Evolutionary conservation across 2,329 filamentous ascomycete species (phyloP).

Genomic region (Capronia epimyces): DNA sequence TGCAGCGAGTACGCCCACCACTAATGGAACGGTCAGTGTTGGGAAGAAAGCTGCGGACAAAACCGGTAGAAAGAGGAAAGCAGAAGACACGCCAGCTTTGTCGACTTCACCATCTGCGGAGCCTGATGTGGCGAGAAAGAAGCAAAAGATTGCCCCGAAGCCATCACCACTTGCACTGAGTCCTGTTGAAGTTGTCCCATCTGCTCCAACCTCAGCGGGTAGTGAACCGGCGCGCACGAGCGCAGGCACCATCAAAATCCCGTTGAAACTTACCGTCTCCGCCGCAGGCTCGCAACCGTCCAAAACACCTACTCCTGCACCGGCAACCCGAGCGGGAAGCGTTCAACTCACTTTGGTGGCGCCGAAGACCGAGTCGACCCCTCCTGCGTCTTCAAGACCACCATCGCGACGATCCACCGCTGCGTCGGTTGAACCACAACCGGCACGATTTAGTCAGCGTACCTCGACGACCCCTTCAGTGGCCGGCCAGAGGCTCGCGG

Average conservation of each 20-base stretch:
- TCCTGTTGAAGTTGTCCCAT: constrained; percentile 41
- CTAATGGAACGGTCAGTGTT: constrained; percentile 17
- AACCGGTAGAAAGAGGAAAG: constrained; percentile 49
- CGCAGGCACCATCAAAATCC: constrained; percentile 28
- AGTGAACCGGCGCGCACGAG: constrained; percentile 22
- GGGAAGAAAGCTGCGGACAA: constrained; percentile 31
- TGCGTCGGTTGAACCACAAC: constrained; percentile 22
- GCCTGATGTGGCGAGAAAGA: constrained; percentile 33
- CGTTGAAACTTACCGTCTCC: constrained; percentile 26
- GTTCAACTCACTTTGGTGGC: constrained; percentile 24
- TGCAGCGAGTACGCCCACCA: constrained; percentile 27
- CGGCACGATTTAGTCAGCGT: constrained; percentile 18
- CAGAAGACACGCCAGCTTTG: constrained; percentile 43
- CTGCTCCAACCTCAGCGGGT: constrained; percentile 36
- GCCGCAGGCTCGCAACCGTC: constrained; percentile 10
- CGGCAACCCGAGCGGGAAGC: constrained; percentile 20
- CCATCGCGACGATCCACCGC: constrained; percentile 28
- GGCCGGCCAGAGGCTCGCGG: constrained; percentile 33
- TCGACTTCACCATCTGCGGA: constrained; percentile 28
- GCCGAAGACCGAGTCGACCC: constrained; percentile 27
- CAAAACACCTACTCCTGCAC: constrained; percentile 22
- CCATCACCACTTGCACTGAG: constrained; percentile 31
- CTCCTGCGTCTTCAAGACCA: constrained; percentile 28
- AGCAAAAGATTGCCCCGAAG: constrained; percentile 36
- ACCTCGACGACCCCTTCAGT: constrained; percentile 24